Conservation (phyloP, 345 rosid genomes). For the Syzygium grande region DNA sequence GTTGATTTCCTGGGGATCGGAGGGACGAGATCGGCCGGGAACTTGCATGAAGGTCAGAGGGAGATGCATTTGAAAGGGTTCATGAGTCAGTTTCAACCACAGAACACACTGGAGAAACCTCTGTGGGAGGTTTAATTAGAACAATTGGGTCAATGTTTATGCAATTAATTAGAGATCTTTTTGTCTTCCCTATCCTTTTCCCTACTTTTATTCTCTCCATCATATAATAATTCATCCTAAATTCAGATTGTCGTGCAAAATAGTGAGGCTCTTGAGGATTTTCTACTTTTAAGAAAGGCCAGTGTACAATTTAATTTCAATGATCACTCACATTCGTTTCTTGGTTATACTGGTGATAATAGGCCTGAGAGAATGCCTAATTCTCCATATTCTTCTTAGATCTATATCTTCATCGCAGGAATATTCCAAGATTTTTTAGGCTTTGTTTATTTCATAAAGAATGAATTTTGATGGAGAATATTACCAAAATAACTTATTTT, state of each 20-base stretch:
- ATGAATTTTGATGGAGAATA: neutral
- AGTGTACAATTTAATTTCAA: neutral
- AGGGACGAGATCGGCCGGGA: constrained; percentile 18
- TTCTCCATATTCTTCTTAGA: neutral
- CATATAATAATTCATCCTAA: neutral
- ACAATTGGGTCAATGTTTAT: neutral
- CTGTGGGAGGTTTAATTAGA: constrained; percentile 26
- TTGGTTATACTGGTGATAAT: neutral
- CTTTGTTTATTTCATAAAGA: neutral
- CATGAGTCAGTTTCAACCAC: constrained; percentile 26
- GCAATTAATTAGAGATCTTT: neutral
- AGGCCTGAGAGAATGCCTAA: neutral
- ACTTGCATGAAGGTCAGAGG: constrained; percentile 19
- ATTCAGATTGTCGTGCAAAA: constrained; percentile 4
- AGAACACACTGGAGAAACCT: constrained; percentile 21
- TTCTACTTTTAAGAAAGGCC: neutral
- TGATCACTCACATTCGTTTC: neutral
- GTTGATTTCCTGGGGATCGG: constrained; percentile 62
- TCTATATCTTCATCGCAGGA: neutral
- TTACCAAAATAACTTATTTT: neutral
- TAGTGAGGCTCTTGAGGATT: neutral
- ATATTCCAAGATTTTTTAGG: neutral
- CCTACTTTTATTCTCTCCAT: neutral
- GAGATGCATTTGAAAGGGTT: constrained; percentile 16
- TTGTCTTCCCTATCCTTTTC: neutral